A percentile compares a stretch with the other conserved stretches of the same genome.
phyloP scores from a whole-genome alignment of 2,329 filamentous ascomycete genomes.

The Didymella pomorum region DNA sequence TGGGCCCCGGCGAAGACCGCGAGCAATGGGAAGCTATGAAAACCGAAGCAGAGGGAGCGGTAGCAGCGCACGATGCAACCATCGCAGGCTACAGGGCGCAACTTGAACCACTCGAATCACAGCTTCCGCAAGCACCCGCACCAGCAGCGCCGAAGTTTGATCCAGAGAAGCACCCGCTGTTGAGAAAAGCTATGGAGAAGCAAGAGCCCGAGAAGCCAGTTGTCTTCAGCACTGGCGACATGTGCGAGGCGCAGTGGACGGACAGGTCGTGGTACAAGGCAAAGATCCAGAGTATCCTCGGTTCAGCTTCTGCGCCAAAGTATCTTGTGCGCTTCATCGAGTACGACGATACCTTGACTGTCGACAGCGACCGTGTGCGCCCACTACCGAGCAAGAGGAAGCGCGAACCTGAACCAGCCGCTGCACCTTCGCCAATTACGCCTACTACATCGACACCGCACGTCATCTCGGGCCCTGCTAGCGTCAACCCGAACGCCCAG shows the following conservation, averaged over 20 bases:
- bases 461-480: slow-evolving; percentile 72
- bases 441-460: slow-evolving; percentile 51
- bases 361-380: slow-evolving; percentile 58
- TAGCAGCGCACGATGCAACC: slow-evolving; percentile 78
- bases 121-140: slow-evolving; percentile 52
- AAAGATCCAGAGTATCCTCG: slow-evolving; percentile 91
- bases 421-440: slow-evolving; percentile 56
- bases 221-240: slow-evolving; percentile 86
- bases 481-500: slow-evolving; percentile 72
- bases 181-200: slow-evolving; percentile 59
- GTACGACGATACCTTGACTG: slow-evolving; percentile 86
- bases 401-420: slow-evolving; percentile 83
- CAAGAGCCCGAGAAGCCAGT: slow-evolving; percentile 51
- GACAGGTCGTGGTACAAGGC: slow-evolving; percentile 93
- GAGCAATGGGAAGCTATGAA: slow-evolving; percentile 82
- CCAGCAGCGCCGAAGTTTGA: slow-evolving; percentile 70
- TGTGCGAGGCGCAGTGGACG: slow-evolving; percentile 87
- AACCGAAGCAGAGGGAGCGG: slow-evolving; percentile 81
- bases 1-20: slow-evolving; percentile 78
- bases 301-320: slow-evolving; percentile 86
- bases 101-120: slow-evolving; percentile 65
- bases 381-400: slow-evolving; percentile 59
- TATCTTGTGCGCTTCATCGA: slow-evolving; percentile 96
- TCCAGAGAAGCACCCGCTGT: slow-evolving; percentile 80
- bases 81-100: slow-evolving; percentile 72